Evolutionary conservation across 495 filamentous ascomycete genomes (phyloP), one percentile per base, ranked within the genome.

Genomic region (Penicillium herquei): DNA sequence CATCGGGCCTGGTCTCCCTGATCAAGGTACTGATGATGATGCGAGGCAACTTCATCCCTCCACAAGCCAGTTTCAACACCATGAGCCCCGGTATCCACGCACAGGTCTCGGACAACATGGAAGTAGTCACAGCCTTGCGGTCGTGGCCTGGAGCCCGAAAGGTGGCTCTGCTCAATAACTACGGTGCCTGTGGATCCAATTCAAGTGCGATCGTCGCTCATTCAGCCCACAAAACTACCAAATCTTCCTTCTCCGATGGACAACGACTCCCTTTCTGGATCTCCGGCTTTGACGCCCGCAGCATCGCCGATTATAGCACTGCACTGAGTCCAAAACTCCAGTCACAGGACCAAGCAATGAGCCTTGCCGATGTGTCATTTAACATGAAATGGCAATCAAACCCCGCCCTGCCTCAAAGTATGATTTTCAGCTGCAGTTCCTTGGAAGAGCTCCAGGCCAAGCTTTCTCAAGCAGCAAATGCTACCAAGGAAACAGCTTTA

Each of bases 11-110:
- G 3, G 55, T 74, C 7, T 66, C 72, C 0, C 54, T 83, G 26
- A 64, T 80, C 33, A 82, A 82, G 53, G 57, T 72, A 0, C 58
- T 81, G 7, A 45, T 79, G 11, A 81, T 83, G 78, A 77, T 84
- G 11, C 68, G 76, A 3, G 51, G 77, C 6, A 61, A 66, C 9
- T 51, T 61, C 6, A 72, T 81, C 3, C 73, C 73, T 2, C 70
- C 73, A 1, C 78, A 74, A 40, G 70, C 77, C 0, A 77, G 73
- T 35, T 73, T 75, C 47, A 51, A 59, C 0, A 58, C 55, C 0
- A 60, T 81, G 7, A 83, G 79, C 53, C 79, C 77, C 0, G 35
- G 58, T 34, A 64, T 73, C 16, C 51, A 59, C 7, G 55, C 61
- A 0, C 51, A 55, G 7, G 41, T 63, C 1, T 49, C 55, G 6